phyloP scores from a whole-genome alignment of 2,329 filamentous ascomycete genomes.

The Cadophora malorum region DNA sequence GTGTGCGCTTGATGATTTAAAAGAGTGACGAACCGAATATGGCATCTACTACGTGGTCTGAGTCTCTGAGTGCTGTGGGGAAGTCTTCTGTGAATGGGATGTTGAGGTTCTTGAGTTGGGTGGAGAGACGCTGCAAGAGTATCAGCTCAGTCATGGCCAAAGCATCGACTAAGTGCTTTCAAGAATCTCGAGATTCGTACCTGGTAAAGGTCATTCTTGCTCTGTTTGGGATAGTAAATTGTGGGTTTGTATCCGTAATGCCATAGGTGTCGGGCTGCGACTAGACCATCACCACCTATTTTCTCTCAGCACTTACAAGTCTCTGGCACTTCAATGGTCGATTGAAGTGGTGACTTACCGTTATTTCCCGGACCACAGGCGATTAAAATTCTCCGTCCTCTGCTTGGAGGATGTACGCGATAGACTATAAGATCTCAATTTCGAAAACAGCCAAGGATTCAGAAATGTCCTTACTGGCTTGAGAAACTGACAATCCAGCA shows the following conservation, averaged over 20 bases:
- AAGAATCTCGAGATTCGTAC: conserved; percentile 51
- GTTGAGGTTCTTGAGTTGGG: conserved; percentile 82
- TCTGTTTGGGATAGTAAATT: conserved; percentile 91
- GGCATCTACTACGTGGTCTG: conserved; percentile 87
- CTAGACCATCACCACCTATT: conserved; percentile 88
- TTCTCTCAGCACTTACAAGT: background rate
- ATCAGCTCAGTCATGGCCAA: background rate
- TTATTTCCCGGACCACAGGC: conserved; percentile 89
- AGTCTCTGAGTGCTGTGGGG: conserved; percentile 63
- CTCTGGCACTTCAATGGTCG: too few species aligned
- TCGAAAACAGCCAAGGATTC: background rate
- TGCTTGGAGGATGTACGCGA: conserved; percentile 76
- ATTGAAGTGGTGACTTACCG: conserved; percentile 50
- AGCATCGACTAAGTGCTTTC: background rate
- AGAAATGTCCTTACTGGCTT: conserved; percentile 68
- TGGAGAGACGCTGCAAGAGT: conserved; percentile 71
- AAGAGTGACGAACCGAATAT: conserved; percentile 73
- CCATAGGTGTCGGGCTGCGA: conserved; percentile 88
- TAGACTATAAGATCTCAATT: conserved; percentile 65
- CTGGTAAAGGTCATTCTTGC: conserved; percentile 88
- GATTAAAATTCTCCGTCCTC: conserved; percentile 77
- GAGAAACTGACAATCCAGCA: conserved; percentile 89
- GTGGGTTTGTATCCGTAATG: conserved; percentile 91
- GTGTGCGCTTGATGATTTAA: background rate
- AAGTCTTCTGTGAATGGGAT: conserved; percentile 89